Evolutionary conservation across 1,284 basidiomycete species (phyloP).

Genomic region (Cryptococcus sp.): DNA sequence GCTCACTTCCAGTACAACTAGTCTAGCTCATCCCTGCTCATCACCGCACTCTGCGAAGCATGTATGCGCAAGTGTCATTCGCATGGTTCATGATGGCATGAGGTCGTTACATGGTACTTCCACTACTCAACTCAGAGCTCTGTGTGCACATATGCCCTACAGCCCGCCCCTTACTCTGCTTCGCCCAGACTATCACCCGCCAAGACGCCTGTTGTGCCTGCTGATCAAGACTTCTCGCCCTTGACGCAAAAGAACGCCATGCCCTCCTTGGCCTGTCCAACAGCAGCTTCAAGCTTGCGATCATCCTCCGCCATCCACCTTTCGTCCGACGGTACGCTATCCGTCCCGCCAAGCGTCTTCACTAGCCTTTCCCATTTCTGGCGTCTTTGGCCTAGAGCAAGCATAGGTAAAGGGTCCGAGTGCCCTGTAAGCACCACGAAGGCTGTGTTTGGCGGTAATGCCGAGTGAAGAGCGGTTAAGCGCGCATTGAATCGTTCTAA

Average conservation of each 20-base stretch:
- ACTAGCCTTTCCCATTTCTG: constrained; percentile 70
- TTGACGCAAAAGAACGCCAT: constrained; percentile 81
- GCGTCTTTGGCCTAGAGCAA: constrained; percentile 67
- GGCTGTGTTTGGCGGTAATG: constrained; percentile 75
- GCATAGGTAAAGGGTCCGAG: constrained; percentile 77
- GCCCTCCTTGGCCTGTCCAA: constrained; percentile 74
- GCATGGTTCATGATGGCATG: too few relatives aligned
- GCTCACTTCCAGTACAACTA: too few relatives aligned
- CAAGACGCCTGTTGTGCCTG: too few relatives aligned
- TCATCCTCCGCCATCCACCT: constrained; percentile 76
- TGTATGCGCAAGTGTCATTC: too few relatives aligned
- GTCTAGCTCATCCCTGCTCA: too few relatives aligned
- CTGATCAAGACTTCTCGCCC: background rate
- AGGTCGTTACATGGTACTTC: too few relatives aligned
- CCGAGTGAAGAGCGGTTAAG: constrained; percentile 64
- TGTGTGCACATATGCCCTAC: too few relatives aligned
- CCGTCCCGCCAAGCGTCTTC: constrained; percentile 56
- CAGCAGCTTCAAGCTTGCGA: constrained; percentile 72
- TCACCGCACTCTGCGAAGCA: too few relatives aligned
- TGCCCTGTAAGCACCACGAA: constrained; percentile 83
- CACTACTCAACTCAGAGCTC: too few relatives aligned
- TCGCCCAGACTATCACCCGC: too few relatives aligned
- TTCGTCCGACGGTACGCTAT: constrained; percentile 52
- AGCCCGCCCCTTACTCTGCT: too few relatives aligned
- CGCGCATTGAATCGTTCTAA: constrained; percentile 61